These are phyloP conservation scores for Tulasnella sp. DNA, from an alignment of 768 basidiomycete species.

Conservation along the genomic window DNA sequence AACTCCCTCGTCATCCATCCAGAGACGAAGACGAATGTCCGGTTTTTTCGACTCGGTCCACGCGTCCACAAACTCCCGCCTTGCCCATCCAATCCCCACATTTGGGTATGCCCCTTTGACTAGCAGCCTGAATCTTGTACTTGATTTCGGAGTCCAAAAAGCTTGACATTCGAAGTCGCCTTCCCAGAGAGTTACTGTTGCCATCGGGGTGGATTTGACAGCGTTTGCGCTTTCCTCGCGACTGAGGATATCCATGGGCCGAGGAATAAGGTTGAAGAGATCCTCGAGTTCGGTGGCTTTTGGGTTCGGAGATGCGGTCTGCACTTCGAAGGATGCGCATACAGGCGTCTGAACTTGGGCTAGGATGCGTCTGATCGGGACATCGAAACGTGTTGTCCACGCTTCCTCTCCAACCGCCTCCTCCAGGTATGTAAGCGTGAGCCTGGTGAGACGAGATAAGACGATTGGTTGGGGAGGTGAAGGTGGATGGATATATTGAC, in stretches of 20 bases:
- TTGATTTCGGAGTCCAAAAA: too few species aligned
- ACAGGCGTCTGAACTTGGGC: background rate
- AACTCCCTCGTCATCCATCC: too few species aligned
- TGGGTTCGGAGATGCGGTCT: background rate
- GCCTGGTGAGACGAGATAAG: background rate
- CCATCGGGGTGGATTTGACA: too few species aligned
- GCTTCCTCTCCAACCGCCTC: background rate
- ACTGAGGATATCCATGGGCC: background rate
- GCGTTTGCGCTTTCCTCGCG: too few species aligned
- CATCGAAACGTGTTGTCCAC: background rate
- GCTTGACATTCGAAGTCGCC: too few species aligned
- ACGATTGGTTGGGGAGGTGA: background rate
- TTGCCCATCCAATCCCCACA: too few species aligned
- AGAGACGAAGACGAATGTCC: too few species aligned
- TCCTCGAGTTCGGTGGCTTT: background rate
- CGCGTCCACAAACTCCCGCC: too few species aligned
- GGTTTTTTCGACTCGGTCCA: too few species aligned
- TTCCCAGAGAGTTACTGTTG: too few species aligned
- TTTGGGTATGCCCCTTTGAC: too few species aligned
- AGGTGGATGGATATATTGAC: background rate
- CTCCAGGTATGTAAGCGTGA: background rate
- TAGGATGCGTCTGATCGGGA: background rate
- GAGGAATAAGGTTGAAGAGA: background rate
- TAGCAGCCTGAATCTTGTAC: too few species aligned
- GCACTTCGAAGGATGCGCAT: background rate